Base-by-base conservation (phyloP, 176 grass and related monocot genomes). In the Eleusine indica region DNA sequence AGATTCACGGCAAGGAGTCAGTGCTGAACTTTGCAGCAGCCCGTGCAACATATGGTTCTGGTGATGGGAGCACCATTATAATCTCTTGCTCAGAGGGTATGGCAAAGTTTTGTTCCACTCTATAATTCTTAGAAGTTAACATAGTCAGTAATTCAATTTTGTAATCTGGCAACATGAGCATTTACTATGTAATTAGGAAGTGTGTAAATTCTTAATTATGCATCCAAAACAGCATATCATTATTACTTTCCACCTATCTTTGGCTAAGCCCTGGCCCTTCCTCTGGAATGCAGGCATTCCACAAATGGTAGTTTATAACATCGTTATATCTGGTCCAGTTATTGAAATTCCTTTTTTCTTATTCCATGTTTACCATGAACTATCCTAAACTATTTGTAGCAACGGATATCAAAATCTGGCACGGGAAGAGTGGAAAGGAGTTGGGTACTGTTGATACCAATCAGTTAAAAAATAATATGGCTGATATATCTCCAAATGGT, bases 381-480 rank as follows among this genome's bases (percentile, higher is more conserved):
- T 62, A 82, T 66, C 46, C 47, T 52, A 56, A 81, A 70, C 53
- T 83, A 70, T 88, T 77, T 85, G 78, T 89, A 99, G 96, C 74
- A 73, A 96, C 89, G 76, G 91, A 95, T 78, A 99, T 99, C 64
- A 99, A 99, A 92, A 46, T 96, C 83, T 96, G 96, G 96, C 93
- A 96, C 19, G 96, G 96, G 21, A 99, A 96, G 88, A 94, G 83
- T 79, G 96, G 96, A 44, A 99, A 96, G 78, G 89, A 94, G 65
- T 79, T 99, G 48, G 96, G 93, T 90, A 77, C 83, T 58, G 93
- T 96, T 81, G 93, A 99, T 47, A 91, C 96, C 37, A 99, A 94
- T 83, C 96, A 99, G 67, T 83, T 99, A 41, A 99, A 98, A 88
- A 99, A 99, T 69, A 99, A 99, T 76, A 99, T 99, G 96, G 93